phyloP scores from a whole-genome alignment of 225 moss, liverwort and hornwort genomes.

The Marchantia polymorpha region DNA sequence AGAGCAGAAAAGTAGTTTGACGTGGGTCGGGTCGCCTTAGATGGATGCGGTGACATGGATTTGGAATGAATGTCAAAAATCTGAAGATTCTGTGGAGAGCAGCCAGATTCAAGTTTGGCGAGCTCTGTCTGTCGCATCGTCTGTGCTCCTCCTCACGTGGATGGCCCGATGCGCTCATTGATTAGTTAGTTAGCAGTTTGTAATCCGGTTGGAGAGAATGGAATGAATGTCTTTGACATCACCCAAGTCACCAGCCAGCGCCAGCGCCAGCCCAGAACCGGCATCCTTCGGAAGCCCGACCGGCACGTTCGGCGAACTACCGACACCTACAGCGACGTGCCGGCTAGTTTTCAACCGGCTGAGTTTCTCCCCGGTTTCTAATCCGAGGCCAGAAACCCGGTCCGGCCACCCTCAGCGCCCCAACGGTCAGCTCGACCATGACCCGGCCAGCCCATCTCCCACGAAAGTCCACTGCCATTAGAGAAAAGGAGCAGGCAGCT shows the following conservation, averaged over 20 bases:
- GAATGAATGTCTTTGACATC: slow-evolving; percentile 13
- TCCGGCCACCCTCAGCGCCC: background rate
- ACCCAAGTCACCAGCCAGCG: too few species aligned
- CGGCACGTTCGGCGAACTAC: too few species aligned
- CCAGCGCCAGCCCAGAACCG: too few species aligned
- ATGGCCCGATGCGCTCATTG: background rate
- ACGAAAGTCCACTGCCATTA: background rate
- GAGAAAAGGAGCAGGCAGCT: background rate
- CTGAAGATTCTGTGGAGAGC: background rate
- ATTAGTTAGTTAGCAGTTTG: slow-evolving; percentile 12
- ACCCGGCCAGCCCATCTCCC: background rate
- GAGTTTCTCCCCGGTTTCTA: too few species aligned
- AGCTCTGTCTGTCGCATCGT: slow-evolving; percentile 2
- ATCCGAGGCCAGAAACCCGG: background rate
- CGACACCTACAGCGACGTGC: too few species aligned
- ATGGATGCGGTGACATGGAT: background rate
- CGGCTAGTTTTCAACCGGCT: too few species aligned
- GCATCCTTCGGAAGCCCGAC: too few species aligned
- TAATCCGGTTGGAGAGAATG: slow-evolving; percentile 1
- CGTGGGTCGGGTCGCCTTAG: background rate
- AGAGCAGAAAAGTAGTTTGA: background rate
- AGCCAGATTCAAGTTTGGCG: background rate
- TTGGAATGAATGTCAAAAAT: slow-evolving; percentile 1
- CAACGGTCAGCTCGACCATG: slow-evolving; percentile 4
- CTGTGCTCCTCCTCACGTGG: slow-evolving; percentile 8